A percentile compares a stretch with the other conserved stretches of the same genome.
These are phyloP conservation scores for Simmondsia chinensis DNA, from an alignment of 148 eudicot species.

Conservation along the genomic window DNA sequence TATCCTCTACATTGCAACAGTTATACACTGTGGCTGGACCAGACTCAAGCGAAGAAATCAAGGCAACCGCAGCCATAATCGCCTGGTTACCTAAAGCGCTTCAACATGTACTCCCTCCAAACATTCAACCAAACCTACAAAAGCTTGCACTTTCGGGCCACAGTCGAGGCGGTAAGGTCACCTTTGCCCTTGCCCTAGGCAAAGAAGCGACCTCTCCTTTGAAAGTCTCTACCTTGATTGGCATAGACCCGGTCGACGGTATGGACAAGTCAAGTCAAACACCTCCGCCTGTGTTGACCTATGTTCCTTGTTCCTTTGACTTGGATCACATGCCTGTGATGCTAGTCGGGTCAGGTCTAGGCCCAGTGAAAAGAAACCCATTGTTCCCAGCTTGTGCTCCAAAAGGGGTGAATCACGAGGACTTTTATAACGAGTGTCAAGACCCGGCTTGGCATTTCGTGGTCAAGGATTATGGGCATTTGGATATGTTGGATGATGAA, in stretches of 20 bases:
- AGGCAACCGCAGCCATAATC: conserved; percentile 35
- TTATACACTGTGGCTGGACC: conserved; percentile 56
- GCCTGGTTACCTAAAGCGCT: conserved; percentile 56
- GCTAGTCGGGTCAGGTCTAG: conserved; percentile 61
- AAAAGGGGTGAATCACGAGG: conserved; percentile 64
- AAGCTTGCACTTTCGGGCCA: conserved; percentile 67
- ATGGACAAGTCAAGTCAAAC: conserved; percentile 60
- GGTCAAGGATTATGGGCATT: conserved; percentile 62
- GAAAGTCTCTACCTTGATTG: conserved; percentile 53
- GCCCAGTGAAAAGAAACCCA: conserved; percentile 41
- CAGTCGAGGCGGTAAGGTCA: conserved; percentile 76
- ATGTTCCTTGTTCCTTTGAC: conserved; percentile 50
- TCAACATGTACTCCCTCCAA: conserved; percentile 29
- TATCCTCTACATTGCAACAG: conserved; percentile 10
- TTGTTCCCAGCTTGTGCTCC: conserved; percentile 82
- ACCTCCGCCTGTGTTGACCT: conserved; percentile 53
- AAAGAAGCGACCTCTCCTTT: conserved; percentile 14
- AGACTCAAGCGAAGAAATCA: conserved; percentile 51
- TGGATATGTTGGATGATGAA: conserved; percentile 71
- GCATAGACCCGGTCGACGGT: conserved; percentile 87
- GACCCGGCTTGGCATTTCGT: conserved; percentile 57
- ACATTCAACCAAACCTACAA: conserved; percentile 27
- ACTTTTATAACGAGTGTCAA: conserved; percentile 53
- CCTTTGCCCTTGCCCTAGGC: conserved; percentile 47
- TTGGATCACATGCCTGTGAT: conserved; percentile 32